phyloP scores from a whole-genome alignment of 148 eudicot genomes.

The Spergularia bocconei region DNA sequence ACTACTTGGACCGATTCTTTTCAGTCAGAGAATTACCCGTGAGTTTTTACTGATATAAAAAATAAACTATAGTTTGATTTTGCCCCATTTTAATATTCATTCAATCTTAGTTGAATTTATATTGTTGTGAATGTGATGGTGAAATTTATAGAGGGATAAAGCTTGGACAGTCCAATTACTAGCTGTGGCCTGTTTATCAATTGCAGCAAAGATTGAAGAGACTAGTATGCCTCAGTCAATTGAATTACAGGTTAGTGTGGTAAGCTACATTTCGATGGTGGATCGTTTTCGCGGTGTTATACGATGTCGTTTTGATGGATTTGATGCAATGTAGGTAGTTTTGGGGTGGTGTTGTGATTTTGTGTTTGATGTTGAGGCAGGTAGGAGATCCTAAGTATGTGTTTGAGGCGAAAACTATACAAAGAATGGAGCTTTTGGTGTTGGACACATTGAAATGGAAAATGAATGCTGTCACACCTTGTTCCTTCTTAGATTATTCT shows the following conservation, averaged over 20 bases:
- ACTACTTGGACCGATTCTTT: slow-evolving; percentile 78
- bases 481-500: slow-evolving; percentile 60
- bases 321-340: background rate
- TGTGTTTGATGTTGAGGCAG: slow-evolving; percentile 33
- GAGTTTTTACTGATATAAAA: slow-evolving; percentile 32
- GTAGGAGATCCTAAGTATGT: slow-evolving; percentile 60
- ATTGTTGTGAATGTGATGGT: background rate
- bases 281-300: too few species aligned
- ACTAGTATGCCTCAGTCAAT: slow-evolving; percentile 39
- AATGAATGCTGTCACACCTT: slow-evolving; percentile 70
- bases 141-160: slow-evolving; percentile 39
- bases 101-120: slow-evolving; percentile 7
- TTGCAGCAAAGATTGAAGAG: slow-evolving; percentile 83
- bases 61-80: background rate
- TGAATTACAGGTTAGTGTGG: slow-evolving; percentile 61
- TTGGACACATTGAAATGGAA: slow-evolving; percentile 71
- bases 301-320: background rate
- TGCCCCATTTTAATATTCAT: background rate
- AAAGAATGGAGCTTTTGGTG: slow-evolving; percentile 81
- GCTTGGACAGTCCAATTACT: slow-evolving; percentile 75
- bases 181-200: slow-evolving; percentile 83
- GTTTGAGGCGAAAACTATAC: slow-evolving; percentile 78
- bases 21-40: slow-evolving; percentile 61
- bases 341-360: background rate
- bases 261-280: slow-evolving; percentile 4